Conservation (phyloP, 2,329 filamentous ascomycete genomes). For the Shiraia bambusicola region DNA sequence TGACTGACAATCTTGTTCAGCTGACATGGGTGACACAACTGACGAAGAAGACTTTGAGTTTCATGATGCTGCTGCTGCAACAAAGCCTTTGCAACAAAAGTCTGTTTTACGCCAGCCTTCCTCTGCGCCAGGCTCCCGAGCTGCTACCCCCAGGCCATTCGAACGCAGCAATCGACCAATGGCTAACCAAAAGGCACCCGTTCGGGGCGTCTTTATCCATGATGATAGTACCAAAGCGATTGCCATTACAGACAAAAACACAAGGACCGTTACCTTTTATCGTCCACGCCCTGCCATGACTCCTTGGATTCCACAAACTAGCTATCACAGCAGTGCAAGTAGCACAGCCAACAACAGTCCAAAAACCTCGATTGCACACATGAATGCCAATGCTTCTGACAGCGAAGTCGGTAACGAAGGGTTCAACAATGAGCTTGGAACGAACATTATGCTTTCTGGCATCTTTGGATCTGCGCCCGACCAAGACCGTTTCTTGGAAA, state of each 20-base stretch:
- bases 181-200: constrained; percentile 33
- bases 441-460: constrained; percentile 77
- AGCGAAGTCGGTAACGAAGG: constrained; percentile 43
- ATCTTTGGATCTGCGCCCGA: constrained; percentile 55
- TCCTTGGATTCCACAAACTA: constrained; percentile 32
- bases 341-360: constrained; percentile 46
- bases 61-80: constrained; percentile 50
- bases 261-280: constrained; percentile 47
- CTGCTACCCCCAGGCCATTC: constrained; percentile 43
- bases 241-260: constrained; percentile 45
- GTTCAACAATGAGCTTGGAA: constrained; percentile 40
- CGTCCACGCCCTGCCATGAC: constrained; percentile 36
- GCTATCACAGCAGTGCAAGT: constrained; percentile 41
- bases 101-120: constrained; percentile 54
- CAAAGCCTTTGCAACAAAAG: constrained; percentile 44
- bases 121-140: constrained; percentile 45
- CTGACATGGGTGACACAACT: constrained; percentile 62
- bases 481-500: constrained; percentile 52
- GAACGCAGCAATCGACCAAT: constrained; percentile 31
- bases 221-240: constrained; percentile 43
- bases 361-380: constrained; percentile 36
- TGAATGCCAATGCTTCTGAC: constrained; percentile 39
- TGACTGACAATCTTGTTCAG: constrained; percentile 52
- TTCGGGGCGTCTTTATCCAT: constrained; percentile 42
- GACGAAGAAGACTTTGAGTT: constrained; percentile 51